Evolutionary conservation across 768 basidiomycete genomes (phyloP), one percentile per base, ranked within the genome.

Genomic region (Hericium rajendrae): DNA sequence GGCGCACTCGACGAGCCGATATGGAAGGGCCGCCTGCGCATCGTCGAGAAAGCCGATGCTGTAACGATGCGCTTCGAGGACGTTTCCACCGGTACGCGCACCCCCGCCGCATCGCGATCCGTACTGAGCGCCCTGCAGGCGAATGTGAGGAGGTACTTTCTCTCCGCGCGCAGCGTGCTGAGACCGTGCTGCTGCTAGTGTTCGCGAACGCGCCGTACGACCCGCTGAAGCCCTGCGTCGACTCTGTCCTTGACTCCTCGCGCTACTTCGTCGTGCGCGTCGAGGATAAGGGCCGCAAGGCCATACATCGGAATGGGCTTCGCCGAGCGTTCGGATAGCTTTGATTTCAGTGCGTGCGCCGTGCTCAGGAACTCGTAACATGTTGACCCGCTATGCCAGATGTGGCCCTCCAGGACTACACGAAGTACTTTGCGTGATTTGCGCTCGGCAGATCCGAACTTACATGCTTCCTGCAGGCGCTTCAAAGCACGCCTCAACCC

Each of bases 241-340:
- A 97, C 62, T 88, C 91, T n/a, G 93, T 94, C 15, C 77, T 97
- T 26, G 94, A 97, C 69, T 94, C 92, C 1, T 94, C 93, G 11
- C 83, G 94, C 51, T 97, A 97, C 69, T 97, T 97, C 67, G 94
- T 95, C 15, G 76, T 97, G 43, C 80, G 91, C 55, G 88, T 97
- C 2, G 94, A 97, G 69, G 93, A 94, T 64, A 77, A 75, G 15
- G 91, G 91, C 20, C 84, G 80, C 69, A 88, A 90, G 68, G 94
- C 94, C 94, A 1, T 94, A 91, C 66, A 91, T 97, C 57, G 94
- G 94, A 5, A 86, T 97, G 80, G 94, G 94, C 15, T 97, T 94
- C 69, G 79, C 80, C 20, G 93, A 94, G 67, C 80, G 92, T 22
- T 79, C 89, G 8, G 91, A 93, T 63, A 88, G 90, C 61, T 94